Conservation (phyloP, 2,329 filamentous ascomycete species). For the Thielaviopsis cerberus region DNA sequence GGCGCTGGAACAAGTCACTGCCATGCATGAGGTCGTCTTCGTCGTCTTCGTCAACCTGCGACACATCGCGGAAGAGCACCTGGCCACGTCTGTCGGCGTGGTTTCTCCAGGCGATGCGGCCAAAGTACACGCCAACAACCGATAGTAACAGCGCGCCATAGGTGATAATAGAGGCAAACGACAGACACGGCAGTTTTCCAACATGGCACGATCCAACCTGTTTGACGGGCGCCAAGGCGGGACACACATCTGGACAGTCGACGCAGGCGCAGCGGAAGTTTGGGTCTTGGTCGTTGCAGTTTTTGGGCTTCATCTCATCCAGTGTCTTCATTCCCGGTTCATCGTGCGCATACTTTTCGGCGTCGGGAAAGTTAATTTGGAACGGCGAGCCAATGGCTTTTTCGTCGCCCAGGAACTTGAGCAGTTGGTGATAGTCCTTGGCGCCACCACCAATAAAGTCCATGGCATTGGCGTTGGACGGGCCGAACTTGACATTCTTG, state of each 20-base stretch:
- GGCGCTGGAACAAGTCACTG: slow-evolving; percentile 58
- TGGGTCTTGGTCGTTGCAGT: slow-evolving; percentile 77
- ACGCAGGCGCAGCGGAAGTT: slow-evolving; percentile 81
- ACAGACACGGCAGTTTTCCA: slow-evolving; percentile 76
- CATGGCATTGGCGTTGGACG: slow-evolving; percentile 84
- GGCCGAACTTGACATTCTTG: slow-evolving; percentile 96
- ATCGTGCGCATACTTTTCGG: slow-evolving; percentile 24
- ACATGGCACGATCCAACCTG: slow-evolving; percentile 58
- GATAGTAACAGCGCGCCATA: slow-evolving; percentile 60
- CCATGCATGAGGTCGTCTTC: slow-evolving; percentile 61
- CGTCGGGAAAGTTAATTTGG: slow-evolving; percentile 75
- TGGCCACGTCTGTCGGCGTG: slow-evolving; percentile 59
- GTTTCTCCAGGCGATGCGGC: slow-evolving; percentile 57
- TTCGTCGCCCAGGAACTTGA: slow-evolving; percentile 87
- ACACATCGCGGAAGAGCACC: slow-evolving; percentile 68
- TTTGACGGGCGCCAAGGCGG: slow-evolving; percentile 59
- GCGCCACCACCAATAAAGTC: slow-evolving; percentile 90
- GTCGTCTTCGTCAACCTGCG: slow-evolving; percentile 80
- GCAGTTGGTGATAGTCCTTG: slow-evolving; percentile 67
- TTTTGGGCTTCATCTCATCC: slow-evolving; percentile 53
- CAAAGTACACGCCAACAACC: slow-evolving; percentile 46
- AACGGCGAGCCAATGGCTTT: slow-evolving; percentile 85
- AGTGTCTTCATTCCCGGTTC: slow-evolving; percentile 50
- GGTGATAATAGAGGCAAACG: slow-evolving; percentile 74
- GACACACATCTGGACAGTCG: slow-evolving; percentile 76